phyloP scores from a whole-genome alignment of 495 filamentous ascomycete genomes.

The Penicillium canescens region DNA sequence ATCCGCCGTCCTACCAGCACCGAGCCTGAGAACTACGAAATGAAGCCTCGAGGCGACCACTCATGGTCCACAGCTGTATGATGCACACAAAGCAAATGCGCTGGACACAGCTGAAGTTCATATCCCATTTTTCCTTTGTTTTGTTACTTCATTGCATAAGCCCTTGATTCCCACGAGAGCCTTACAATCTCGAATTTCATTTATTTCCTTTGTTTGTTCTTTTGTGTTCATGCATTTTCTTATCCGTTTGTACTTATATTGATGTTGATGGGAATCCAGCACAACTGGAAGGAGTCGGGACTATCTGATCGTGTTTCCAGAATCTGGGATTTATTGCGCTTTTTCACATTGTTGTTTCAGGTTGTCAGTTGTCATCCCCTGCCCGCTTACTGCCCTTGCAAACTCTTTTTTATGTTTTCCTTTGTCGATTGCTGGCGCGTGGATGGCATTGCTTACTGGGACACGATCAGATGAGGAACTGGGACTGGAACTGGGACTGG shows the following conservation, averaged over 20 bases:
- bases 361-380: constrained; percentile 7
- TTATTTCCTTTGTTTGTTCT: constrained; percentile 17
- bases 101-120: constrained; percentile 8
- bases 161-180: constrained; percentile 28
- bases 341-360: constrained; percentile 14
- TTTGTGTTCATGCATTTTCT: constrained; percentile 22
- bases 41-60: constrained; percentile 50
- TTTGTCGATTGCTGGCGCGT: constrained; percentile 24
- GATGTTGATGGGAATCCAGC: constrained; percentile 26
- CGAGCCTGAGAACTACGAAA: constrained; percentile 68
- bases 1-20: constrained; percentile 69
- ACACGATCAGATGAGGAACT: constrained; percentile 32
- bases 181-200: constrained; percentile 15
- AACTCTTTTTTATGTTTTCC: constrained; percentile 4
- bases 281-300: constrained; percentile 38
- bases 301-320: constrained; percentile 26
- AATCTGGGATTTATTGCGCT: constrained; percentile 9
- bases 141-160: constrained; percentile 19
- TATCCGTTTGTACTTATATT: constrained; percentile 31
- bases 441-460: constrained; percentile 33
- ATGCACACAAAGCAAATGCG: constrained; percentile 3
- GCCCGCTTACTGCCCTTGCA: too few relatives aligned
- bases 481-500: too few relatives aligned
- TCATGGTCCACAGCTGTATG: constrained; percentile 46
- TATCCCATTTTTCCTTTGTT: constrained; percentile 26